A percentile compares a stretch with the other conserved stretches of the same genome.
Evolutionary conservation across 768 basidiomycete genomes (phyloP).

Genomic region (Aureoboletus auriporus): DNA sequence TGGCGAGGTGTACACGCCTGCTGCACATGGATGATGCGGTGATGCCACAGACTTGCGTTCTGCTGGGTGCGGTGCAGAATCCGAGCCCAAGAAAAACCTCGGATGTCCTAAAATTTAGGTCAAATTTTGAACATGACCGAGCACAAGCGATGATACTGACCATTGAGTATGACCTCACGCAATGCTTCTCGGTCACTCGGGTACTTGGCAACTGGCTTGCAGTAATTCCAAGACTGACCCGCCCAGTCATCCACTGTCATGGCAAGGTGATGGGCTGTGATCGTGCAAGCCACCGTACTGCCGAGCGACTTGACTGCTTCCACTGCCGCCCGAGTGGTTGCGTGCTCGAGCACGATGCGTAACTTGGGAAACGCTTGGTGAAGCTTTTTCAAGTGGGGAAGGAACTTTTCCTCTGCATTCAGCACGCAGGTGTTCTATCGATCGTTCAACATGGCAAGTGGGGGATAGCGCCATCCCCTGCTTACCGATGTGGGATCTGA

Average conservation of each 20-base stretch:
- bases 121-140: neutral
- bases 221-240: slow-evolving; percentile 92
- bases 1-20: slow-evolving; percentile 93
- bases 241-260: slow-evolving; percentile 97
- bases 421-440: slow-evolving; percentile 82
- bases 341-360: slow-evolving; percentile 95
- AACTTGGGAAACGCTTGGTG: slow-evolving; percentile 83
- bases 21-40: slow-evolving; percentile 76
- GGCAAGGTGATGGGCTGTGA: slow-evolving; percentile 93
- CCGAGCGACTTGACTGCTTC: slow-evolving; percentile 79
- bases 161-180: slow-evolving; percentile 69
- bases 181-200: slow-evolving; percentile 88
- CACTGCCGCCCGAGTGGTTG: slow-evolving; percentile 88
- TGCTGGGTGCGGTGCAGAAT: slow-evolving; percentile 90
- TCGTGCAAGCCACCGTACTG: slow-evolving; percentile 87
- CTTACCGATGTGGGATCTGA: slow-evolving; percentile 66
- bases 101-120: slow-evolving; percentile 62
- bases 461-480: neutral
- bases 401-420: slow-evolving; percentile 88
- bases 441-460: neutral
- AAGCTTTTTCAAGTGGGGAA: slow-evolving; percentile 80
- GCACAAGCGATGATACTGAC: slow-evolving; percentile 33
- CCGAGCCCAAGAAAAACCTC: slow-evolving; percentile 95
- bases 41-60: slow-evolving; percentile 65
- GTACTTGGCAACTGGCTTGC: slow-evolving; percentile 97